Conservation (phyloP, 441 rosid species). For the Daphne laureola region DNA sequence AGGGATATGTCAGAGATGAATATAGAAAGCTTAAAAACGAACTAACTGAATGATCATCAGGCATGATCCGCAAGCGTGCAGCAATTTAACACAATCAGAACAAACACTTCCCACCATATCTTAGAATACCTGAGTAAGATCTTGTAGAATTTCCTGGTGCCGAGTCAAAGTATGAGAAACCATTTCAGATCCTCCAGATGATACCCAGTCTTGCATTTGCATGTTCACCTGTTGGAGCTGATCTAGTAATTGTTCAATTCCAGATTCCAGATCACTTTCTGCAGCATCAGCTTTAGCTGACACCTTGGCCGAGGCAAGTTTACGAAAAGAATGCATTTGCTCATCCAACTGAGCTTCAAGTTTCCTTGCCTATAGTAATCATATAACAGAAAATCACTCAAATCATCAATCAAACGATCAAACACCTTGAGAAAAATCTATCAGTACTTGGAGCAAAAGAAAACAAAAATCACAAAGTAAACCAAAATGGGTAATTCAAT, state of each 20-base stretch:
- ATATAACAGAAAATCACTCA: no score
- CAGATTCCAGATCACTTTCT: conserved; percentile 75
- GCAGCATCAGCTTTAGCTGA: conserved; percentile 47
- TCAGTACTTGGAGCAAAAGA: neutral
- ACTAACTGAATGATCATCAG: no score
- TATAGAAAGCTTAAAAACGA: no score
- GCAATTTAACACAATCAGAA: no score
- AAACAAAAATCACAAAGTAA: neutral
- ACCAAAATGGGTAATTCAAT: no score
- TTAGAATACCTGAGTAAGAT: conserved; percentile 65
- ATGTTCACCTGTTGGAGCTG: conserved; percentile 79
- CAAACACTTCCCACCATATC: no score
- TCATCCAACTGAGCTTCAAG: conserved; percentile 96
- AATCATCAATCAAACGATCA: no score
- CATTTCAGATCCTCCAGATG: conserved; percentile 96
- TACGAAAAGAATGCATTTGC: conserved; percentile 88
- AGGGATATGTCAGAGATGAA: no score
- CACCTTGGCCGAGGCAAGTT: conserved; percentile 66
- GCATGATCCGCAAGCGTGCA: no score
- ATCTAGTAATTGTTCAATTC: conserved; percentile 54
- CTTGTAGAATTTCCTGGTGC: conserved; percentile 95
- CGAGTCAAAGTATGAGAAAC: conserved; percentile 96
- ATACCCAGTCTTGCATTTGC: conserved; percentile 96
- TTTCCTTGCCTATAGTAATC: conserved; percentile 67
- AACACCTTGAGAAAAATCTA: no score